Base-by-base conservation (phyloP, 345 rosid species). In the Arabidopsis thaliana region DNA sequence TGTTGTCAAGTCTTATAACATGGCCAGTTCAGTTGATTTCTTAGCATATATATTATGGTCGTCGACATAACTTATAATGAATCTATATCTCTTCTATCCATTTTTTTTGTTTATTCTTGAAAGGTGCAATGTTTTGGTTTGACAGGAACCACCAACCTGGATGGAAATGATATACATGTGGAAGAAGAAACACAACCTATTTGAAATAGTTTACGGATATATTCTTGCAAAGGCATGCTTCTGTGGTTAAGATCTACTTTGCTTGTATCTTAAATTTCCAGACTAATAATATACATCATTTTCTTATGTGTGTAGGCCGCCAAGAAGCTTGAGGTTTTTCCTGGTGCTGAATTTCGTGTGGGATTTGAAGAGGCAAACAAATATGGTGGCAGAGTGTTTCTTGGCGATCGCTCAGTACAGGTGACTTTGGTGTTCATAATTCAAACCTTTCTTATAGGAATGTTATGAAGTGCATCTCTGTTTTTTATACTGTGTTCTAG, bases 401-500 rank as follows among this genome's bases (percentile, higher is more conserved):
- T 92, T 65, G 99, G 99, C 72, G 99, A 95, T 88, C 97, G 99
- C 58, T 97, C 97, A 24, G 93, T 92, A 34, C 85, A 91, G 86
- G 99, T 89, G 60, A 73, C n/a, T 46, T 66, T 25, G 37, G 7
- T 73, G 3, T 65, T 70, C 46, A 69, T 79, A 36, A 23, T 58
- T 36, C 16, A 53, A 11, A 49, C 8, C 30, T 38, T 67, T 16
- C 16, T 33, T 13, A 2, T 34, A 16, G 33, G 37, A 65, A 23
- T 10, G 38, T 37, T 58, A 4, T 42, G 63, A 28, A 6, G 5
- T 52, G 10, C 60, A 50, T 37, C 32, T 59, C 24, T 24, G 42
- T 16, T 50, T 41, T 71, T 10, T 23, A 28, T 8, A 32, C 46
- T 24, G 28, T 63, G 3, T 40, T 51, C 25, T 20, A 24, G 36